Evolutionary conservation across 1,284 basidiomycete species (phyloP), one percentile per base, ranked within the genome.

Genomic region (Ustanciosporium gigantosporum): DNA sequence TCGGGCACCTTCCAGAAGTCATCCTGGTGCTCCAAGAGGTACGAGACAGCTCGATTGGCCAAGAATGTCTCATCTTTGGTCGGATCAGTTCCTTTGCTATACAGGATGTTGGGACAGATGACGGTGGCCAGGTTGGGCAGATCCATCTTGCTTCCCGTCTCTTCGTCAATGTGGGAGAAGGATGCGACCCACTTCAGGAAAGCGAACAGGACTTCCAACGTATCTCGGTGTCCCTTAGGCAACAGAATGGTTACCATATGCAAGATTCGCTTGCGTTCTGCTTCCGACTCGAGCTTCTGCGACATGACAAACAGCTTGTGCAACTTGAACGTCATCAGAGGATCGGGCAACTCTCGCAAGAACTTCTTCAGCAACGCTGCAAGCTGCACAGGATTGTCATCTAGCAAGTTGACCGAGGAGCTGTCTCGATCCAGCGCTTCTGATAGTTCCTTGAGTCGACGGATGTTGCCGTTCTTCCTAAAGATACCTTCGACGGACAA

Each of bases 181-280:
- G 91, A 94, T 5, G 94, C 94, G 2, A 99, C 94, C 95, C 95
- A 99, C 79, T 95, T 94, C 67, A 99, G 83, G 81, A 99, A 99
- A 16, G 96, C 92, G 75, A 96, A 97, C 35, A 99, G 81, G 37
- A 96, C 91, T 80, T 99, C 94, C 85, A 96, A 86, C 21, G 93
- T 96, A 79, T 99, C 95, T 57, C 95, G 86, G 77, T 99, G 91
- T 46, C 86, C 85, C 79, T 90, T 92, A 14, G 94, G 95, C 68
- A 98, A 82, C 3, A 98, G 82, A 48, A 94, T 82, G 36, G 88
- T 87, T 15, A 95, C 83, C 69, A 95, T 84, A 79, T 96, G 93
- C 39, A 98, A 82, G 72, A 89, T 85, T 39, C 90, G 86, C 66
- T 84, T 86, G 38, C 91, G 86, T 44, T 96, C 91, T 27, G 84